A percentile compares a stretch with the other conserved stretches of the same genome.
Conservation (phyloP, 176 grass and related monocot genomes). For the Elaeis guineensis region DNA sequence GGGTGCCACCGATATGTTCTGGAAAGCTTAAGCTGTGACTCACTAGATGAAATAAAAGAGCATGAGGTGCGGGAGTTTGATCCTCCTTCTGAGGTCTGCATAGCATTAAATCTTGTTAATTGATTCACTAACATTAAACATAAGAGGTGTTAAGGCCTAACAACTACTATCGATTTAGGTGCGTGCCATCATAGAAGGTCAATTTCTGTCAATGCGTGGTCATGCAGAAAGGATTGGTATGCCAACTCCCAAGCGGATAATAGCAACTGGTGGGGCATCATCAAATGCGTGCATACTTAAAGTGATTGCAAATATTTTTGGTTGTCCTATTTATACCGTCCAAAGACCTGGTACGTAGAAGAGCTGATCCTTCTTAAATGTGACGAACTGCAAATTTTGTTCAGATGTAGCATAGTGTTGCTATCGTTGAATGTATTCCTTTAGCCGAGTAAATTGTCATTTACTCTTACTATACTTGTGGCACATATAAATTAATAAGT, state of each 20-base stretch:
- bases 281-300: slow-evolving; percentile 71
- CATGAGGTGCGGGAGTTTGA: slow-evolving; percentile 64
- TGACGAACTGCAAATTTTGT: too few species aligned
- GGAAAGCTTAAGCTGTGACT: slow-evolving; percentile 27
- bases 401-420: too few species aligned
- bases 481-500: too few species aligned
- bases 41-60: slow-evolving; percentile 39
- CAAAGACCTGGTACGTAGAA: slow-evolving; percentile 63
- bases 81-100: slow-evolving; percentile 60
- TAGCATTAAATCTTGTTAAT: neutral
- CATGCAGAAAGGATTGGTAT: slow-evolving; percentile 90
- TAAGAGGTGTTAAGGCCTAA: too few species aligned
- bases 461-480: too few species aligned
- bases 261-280: slow-evolving; percentile 84
- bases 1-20: slow-evolving; percentile 63
- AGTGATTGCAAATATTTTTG: slow-evolving; percentile 56
- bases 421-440: too few species aligned
- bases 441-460: too few species aligned
- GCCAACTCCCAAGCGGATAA: slow-evolving; percentile 75
- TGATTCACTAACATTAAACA: neutral
- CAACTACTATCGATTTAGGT: slow-evolving; percentile 29
- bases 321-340: slow-evolving; percentile 74
- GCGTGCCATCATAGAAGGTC: slow-evolving; percentile 72
- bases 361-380: neutral
- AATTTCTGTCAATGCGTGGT: slow-evolving; percentile 79